Evolutionary conservation across 2,329 filamentous ascomycete genomes (phyloP).

Genomic region (Stromatinia cepivora): DNA sequence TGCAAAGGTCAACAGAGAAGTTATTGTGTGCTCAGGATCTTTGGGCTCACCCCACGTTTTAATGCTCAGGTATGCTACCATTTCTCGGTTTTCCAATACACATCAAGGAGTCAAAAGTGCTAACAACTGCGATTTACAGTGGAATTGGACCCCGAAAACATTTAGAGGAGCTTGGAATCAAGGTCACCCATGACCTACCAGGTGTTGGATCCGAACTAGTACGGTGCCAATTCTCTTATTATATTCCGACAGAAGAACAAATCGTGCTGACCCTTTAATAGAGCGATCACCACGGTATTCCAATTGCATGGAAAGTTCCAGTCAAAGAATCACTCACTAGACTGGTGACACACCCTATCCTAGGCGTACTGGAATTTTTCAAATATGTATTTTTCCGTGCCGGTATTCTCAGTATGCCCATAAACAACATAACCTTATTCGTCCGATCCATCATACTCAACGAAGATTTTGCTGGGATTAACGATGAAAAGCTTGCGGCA

Average conservation of each 20-base stretch:
- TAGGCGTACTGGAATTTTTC: slow-evolving; percentile 16
- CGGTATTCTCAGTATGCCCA: slow-evolving; percentile 20
- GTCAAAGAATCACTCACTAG: slow-evolving; percentile 18
- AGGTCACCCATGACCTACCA: slow-evolving; percentile 17
- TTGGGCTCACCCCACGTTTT: slow-evolving; percentile 24
- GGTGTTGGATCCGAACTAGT: slow-evolving; percentile 24
- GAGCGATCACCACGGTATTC: slow-evolving; percentile 22
- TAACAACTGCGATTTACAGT: background rate
- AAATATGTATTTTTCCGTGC: slow-evolving; percentile 23
- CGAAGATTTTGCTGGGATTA: background rate
- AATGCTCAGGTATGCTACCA: slow-evolving; percentile 22
- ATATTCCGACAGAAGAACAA: background rate
- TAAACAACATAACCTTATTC: slow-evolving; percentile 17
- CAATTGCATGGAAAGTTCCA: slow-evolving; percentile 24
- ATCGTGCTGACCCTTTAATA: background rate
- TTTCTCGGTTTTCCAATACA: background rate
- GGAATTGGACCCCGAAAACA: slow-evolving; percentile 23
- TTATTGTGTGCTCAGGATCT: slow-evolving; percentile 22
- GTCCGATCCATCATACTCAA: slow-evolving; percentile 9
- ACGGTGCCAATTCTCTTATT: background rate
- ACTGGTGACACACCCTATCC: background rate
- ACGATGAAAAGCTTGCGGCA: background rate
- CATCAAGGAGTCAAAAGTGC: background rate
- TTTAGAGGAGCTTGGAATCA: slow-evolving; percentile 20
- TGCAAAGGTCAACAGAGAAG: slow-evolving; percentile 21